Percentiles rank a stretch among this genome's conserved stretches.
Evolutionary conservation across 225 moss, liverwort and hornwort species (phyloP).

Genomic region (Straminergon stramineum): DNA sequence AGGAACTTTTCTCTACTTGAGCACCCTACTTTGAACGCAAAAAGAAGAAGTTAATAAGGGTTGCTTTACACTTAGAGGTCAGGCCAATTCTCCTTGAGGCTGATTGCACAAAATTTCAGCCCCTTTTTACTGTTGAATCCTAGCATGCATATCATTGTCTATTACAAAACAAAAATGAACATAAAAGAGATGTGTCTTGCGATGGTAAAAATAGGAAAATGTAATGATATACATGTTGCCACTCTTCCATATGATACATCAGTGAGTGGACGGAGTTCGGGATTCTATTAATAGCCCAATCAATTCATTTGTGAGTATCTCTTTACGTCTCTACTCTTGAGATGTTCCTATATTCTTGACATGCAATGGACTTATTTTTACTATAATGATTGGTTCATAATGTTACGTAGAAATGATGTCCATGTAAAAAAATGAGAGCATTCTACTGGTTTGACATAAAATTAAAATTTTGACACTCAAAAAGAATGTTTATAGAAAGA

Average conservation of each 20-base stretch:
- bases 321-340: not conserved
- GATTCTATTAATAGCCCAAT: not conserved
- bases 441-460: too few relatives aligned
- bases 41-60: too few relatives aligned
- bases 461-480: not conserved
- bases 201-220: not conserved
- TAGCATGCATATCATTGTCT: not conserved
- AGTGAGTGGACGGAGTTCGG: fast-evolving
- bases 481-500: not conserved
- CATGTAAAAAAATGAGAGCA: not conserved
- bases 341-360: not conserved
- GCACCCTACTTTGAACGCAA: not conserved
- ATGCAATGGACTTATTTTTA: too few relatives aligned
- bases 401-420: too few relatives aligned
- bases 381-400: not conserved
- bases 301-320: not conserved
- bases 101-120: too few relatives aligned
- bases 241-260: not conserved
- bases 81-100: too few relatives aligned
- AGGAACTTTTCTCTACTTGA: not conserved
- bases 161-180: too few relatives aligned
- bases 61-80: too few relatives aligned
- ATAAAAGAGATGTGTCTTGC: not conserved
- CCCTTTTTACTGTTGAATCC: too few relatives aligned
- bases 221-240: not conserved